A percentile compares a stretch with the other conserved stretches of the same genome.
phyloP scores from a whole-genome alignment of 164 flowering plant species.

The Aristolochia fimbriata region DNA sequence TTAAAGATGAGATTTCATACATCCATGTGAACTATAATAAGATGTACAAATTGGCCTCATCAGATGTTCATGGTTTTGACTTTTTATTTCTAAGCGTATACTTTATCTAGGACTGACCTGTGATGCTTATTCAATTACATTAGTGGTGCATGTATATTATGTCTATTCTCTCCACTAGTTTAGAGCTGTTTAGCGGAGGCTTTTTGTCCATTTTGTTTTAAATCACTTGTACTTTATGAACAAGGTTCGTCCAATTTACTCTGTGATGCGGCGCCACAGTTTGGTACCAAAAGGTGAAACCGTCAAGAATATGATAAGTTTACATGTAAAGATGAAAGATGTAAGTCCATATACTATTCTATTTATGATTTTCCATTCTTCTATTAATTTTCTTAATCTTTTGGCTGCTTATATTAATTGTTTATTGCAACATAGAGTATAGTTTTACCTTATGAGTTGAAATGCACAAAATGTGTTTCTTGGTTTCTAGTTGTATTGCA shows the following conservation, averaged over 20 bases:
- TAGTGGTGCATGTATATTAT: not conserved
- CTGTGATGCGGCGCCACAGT: slow-evolving; percentile 31
- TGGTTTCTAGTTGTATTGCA: too few relatives aligned
- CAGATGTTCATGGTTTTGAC: too few relatives aligned
- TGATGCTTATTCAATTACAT: too few relatives aligned
- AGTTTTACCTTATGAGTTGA: too few relatives aligned
- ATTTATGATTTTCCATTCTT: not conserved
- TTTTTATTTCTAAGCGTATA: too few relatives aligned
- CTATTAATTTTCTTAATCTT: not conserved
- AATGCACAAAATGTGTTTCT: too few relatives aligned
- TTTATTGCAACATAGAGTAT: too few relatives aligned
- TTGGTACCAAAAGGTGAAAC: slow-evolving; percentile 57
- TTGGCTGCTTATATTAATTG: not conserved
- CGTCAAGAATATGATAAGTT: slow-evolving; percentile 50
- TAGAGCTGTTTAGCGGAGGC: not conserved
- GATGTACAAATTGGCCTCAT: too few relatives aligned
- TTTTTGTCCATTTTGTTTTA: not conserved
- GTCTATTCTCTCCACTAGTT: not conserved
- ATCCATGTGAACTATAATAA: too few relatives aligned
- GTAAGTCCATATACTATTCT: slow-evolving; percentile 32
- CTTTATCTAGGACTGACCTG: too few relatives aligned
- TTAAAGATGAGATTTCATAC: too few relatives aligned
- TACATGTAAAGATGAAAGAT: slow-evolving; percentile 71
- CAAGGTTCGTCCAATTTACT: slow-evolving; percentile 59
- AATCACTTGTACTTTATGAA: slow-evolving; percentile 5